phyloP scores from a whole-genome alignment of 306 rosid species.

The Begonia loranthoides region DNA sequence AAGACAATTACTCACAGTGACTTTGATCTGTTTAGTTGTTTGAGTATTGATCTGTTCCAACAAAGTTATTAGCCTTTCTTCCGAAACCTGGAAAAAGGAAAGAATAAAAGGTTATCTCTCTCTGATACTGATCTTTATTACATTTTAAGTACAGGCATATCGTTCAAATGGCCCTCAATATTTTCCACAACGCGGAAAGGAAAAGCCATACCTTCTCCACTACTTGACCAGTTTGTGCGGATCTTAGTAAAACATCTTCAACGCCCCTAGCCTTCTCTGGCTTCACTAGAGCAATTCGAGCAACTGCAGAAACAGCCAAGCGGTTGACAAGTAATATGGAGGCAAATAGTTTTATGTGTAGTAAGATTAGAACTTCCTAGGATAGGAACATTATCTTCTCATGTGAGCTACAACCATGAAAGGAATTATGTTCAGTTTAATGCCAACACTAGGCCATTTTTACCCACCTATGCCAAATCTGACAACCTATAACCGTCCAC shows the following conservation, averaged over 20 bases:
- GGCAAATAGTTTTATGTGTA: background rate
- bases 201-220: constrained; percentile 45
- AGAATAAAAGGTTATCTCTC: constrained; percentile 3
- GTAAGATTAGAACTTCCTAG: too few relatives aligned
- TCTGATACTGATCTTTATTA: constrained; percentile 1
- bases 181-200: background rate
- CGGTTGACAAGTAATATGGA: background rate
- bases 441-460: too few relatives aligned
- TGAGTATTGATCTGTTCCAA: constrained; percentile 93
- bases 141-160: constrained; percentile 1
- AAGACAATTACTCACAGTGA: constrained; percentile 48
- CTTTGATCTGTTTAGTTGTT: constrained; percentile 84
- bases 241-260: constrained; percentile 88
- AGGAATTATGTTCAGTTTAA: too few relatives aligned
- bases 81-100: constrained; percentile 54
- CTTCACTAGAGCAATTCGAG: constrained; percentile 98
- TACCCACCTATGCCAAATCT: too few relatives aligned
- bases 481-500: too few relatives aligned
- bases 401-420: too few relatives aligned
- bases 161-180: background rate
- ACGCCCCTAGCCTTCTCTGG: constrained; percentile 97
- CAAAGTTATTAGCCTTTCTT: constrained; percentile 82
- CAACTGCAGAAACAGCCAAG: constrained; percentile 19
- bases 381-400: too few relatives aligned
- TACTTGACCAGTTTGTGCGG: constrained; percentile 93